A percentile compares a stretch with the other conserved stretches of the same genome.
phyloP scores from a whole-genome alignment of 1,284 basidiomycete genomes.

The Kwoniella shivajii region DNA sequence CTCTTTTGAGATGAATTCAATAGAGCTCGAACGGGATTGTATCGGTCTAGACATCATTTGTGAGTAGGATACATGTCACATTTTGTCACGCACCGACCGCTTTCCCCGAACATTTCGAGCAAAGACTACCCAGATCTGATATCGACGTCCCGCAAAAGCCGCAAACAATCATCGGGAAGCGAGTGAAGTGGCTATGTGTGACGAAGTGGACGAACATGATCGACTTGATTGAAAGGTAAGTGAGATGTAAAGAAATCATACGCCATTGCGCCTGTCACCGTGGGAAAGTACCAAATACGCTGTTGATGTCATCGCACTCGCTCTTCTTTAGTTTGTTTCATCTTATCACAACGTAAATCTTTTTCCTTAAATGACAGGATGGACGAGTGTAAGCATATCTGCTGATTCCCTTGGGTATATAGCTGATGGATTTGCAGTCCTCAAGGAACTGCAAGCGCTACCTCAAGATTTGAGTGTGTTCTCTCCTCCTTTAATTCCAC shows the following conservation, averaged over 20 bases:
- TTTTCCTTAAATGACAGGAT: not conserved
- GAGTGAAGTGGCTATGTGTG: too few species aligned
- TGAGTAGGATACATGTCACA: not conserved
- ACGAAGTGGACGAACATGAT: too few species aligned
- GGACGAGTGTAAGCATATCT: conserved; percentile 4
- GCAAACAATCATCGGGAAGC: conserved; percentile 18
- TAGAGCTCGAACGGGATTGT: conserved; percentile 8
- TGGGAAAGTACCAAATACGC: not conserved
- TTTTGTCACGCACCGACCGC: conserved; percentile 7
- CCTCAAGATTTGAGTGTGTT: not conserved
- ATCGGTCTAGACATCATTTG: conserved; percentile 5
- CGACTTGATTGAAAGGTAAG: too few species aligned
- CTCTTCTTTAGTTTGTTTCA: too few species aligned
- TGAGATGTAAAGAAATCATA: too few species aligned
- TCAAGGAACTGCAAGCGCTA: not conserved
- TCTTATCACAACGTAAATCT: too few species aligned
- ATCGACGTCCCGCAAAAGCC: conserved; percentile 12
- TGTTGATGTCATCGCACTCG: not conserved
- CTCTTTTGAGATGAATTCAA: conserved; percentile 5
- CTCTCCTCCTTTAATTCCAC: not conserved
- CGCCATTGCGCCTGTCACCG: too few species aligned
- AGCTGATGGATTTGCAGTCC: not conserved
- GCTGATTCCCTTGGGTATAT: not conserved
- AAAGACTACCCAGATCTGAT: not conserved
- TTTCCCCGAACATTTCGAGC: conserved; percentile 16